A percentile compares a stretch with the other conserved stretches of the same genome.
Evolutionary conservation across 805 yeast species (phyloP).

Genomic region (Cyberlindnera americana): DNA sequence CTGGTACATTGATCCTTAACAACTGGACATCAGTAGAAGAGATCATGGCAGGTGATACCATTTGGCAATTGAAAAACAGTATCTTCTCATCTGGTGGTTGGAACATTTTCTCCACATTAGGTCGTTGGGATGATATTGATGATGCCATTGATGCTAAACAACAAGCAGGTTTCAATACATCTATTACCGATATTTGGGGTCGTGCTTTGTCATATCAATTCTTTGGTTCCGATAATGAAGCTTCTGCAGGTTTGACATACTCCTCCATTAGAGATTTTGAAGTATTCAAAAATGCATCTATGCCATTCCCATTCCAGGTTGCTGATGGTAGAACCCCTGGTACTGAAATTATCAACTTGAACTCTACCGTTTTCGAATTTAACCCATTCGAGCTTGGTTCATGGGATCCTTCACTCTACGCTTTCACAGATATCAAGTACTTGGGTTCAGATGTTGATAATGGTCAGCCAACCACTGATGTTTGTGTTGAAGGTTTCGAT

Average conservation of each 20-base stretch:
- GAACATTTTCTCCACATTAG: conserved; percentile 47
- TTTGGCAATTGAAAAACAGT: conserved; percentile 37
- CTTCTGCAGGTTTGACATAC: conserved; percentile 57
- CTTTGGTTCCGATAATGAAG: conserved; percentile 14
- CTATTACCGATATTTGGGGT: conserved; percentile 79
- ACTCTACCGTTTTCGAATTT: conserved; percentile 66
- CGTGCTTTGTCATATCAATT: conserved; percentile 38
- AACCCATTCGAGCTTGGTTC: conserved; percentile 78
- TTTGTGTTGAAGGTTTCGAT: conserved; percentile 69
- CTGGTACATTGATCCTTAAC: conserved; percentile 65
- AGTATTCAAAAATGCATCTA: conserved; percentile 54
- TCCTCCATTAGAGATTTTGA: conserved; percentile 56
- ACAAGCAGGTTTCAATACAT: conserved; percentile 64
- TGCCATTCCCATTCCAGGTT: conserved; percentile 71
- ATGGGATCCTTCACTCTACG: conserved; percentile 73
- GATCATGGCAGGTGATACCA: conserved; percentile 10
- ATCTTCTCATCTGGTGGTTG: conserved; percentile 63
- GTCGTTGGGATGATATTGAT: conserved; percentile 51
- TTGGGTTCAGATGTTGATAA: conserved; percentile 51
- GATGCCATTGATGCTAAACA: conserved; percentile 50
- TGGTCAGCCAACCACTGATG: conserved; percentile 32
- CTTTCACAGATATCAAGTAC: conserved; percentile 65
- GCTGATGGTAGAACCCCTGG: conserved; percentile 68
- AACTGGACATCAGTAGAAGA: conserved; percentile 31
- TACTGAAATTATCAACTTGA: conserved; percentile 48